These are phyloP conservation scores for Xylariomycetidae sp. DNA, from an alignment of 2,329 filamentous ascomycete genomes.

Conservation along the genomic window DNA sequence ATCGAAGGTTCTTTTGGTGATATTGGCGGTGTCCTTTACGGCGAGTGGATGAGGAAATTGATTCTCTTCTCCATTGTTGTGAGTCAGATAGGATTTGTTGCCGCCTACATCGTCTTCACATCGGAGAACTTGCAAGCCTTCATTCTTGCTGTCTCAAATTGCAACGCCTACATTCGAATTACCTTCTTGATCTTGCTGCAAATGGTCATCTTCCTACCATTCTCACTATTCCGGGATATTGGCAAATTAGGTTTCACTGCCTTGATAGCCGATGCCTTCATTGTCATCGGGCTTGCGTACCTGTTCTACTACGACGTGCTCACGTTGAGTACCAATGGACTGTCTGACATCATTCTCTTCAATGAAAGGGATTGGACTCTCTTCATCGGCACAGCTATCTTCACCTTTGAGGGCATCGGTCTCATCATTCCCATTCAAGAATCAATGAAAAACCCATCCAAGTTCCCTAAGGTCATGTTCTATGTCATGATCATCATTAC, in stretches of 20 bases:
- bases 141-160: conserved; percentile 84
- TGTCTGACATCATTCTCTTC: conserved; percentile 85
- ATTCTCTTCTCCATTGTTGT: conserved; percentile 92
- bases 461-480: conserved; percentile 85
- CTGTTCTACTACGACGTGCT: conserved; percentile 93
- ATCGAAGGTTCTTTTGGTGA: conserved; percentile 96
- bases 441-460: conserved; percentile 85
- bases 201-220: conserved; percentile 89
- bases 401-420: conserved; percentile 97
- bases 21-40: conserved; percentile 88
- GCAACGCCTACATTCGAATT: conserved; percentile 79
- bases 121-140: conserved; percentile 95
- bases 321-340: conserved; percentile 70
- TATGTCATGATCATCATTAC: conserved; percentile 95
- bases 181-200: conserved; percentile 90
- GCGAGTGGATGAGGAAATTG: conserved; percentile 79
- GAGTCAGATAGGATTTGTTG: conserved; percentile 91
- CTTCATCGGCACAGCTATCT: conserved; percentile 98
- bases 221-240: conserved; percentile 92
- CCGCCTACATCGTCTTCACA: conserved; percentile 95
- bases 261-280: conserved; percentile 89
- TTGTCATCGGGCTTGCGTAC: conserved; percentile 85
- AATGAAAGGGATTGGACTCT: conserved; percentile 91
- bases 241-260: conserved; percentile 96
- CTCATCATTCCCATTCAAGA: conserved; percentile 98